Percentiles rank a stretch among this genome's conserved stretches.
Conservation (phyloP, 441 rosid species). For the Adansonia rubrostipa region DNA sequence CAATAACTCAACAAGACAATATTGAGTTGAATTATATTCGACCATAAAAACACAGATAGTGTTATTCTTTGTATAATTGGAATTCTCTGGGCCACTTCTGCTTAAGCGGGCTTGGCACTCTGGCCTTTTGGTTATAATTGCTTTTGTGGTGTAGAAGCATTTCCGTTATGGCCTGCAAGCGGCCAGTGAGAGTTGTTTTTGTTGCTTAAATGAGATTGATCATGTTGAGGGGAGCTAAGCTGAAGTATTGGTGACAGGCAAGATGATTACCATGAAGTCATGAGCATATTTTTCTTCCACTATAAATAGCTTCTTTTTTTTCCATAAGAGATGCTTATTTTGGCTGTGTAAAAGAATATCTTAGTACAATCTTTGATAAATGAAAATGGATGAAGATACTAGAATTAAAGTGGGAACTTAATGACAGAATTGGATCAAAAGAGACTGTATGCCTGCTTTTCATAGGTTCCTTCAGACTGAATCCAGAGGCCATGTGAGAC, state of each 20-base stretch:
- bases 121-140: not conserved
- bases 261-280: not conserved
- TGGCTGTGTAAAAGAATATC: not conserved
- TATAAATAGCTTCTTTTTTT: not conserved
- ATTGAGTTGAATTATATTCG: not conserved
- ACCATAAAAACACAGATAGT: not conserved
- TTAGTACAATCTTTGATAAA: not conserved
- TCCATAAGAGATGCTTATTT: not conserved
- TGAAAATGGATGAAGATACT: not conserved
- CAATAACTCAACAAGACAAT: not conserved
- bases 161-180: not conserved
- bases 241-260: not conserved
- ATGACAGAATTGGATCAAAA: not conserved
- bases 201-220: slow-evolving; percentile 10
- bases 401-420: not conserved
- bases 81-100: slow-evolving; percentile 8
- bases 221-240: not conserved
- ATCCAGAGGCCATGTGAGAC: not conserved
- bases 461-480: not conserved
- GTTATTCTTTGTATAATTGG: not conserved
- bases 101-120: not conserved
- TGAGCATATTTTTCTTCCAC: not conserved
- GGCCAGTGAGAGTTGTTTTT: not conserved
- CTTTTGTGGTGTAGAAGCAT: slow-evolving; percentile 11
- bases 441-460: not conserved